A percentile compares a stretch with the other conserved stretches of the same genome.
Evolutionary conservation across 2,329 filamentous ascomycete genomes (phyloP).

Genomic region (Fusarium chlamydosporum): DNA sequence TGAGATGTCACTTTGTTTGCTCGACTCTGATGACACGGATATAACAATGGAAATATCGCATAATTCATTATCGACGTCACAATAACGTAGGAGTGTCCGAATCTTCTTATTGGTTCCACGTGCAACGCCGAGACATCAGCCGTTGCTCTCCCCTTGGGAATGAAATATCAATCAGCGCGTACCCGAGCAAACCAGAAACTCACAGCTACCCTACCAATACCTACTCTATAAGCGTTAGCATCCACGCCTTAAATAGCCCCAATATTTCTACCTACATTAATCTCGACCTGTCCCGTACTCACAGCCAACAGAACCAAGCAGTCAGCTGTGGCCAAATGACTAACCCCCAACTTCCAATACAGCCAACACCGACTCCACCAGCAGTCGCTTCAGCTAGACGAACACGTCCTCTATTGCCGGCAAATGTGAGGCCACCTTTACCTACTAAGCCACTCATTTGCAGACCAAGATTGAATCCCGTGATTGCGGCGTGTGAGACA

Average conservation of each 20-base stretch:
- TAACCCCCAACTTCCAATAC: neutral
- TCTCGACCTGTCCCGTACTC: no score
- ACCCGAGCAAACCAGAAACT: neutral
- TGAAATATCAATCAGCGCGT: neutral
- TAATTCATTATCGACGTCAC: neutral
- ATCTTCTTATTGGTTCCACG: neutral
- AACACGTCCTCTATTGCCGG: slow-evolving; percentile 14
- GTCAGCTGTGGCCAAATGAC: neutral
- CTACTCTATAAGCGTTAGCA: fast-evolving
- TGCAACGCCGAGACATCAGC: neutral
- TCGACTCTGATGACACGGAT: neutral
- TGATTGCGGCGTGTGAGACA: slow-evolving; percentile 37
- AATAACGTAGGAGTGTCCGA: neutral
- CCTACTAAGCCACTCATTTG: fast-evolving
- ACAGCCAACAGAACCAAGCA: no score
- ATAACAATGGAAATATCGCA: neutral
- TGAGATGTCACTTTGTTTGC: neutral
- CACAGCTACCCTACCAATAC: neutral
- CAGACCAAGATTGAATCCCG: slow-evolving; percentile 18
- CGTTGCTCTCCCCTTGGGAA: no score
- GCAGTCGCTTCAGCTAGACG: neutral
- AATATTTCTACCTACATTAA: no score
- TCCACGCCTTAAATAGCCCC: neutral
- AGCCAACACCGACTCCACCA: neutral
- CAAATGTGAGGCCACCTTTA: neutral